Base-by-base conservation (phyloP, 805 yeast genomes). In the Candida hungchunana region DNA sequence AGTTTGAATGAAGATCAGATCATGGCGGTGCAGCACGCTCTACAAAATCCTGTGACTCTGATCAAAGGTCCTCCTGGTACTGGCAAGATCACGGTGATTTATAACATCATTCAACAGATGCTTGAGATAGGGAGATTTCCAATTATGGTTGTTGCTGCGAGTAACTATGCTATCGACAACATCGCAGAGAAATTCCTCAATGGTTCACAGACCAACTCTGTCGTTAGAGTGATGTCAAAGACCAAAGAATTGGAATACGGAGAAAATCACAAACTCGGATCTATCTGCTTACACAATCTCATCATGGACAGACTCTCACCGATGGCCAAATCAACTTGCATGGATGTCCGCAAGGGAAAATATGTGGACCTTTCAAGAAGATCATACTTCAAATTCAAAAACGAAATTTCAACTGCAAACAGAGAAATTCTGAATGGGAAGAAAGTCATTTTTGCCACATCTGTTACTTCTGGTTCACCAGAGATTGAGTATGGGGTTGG, bases 41-140 rank as follows among this genome's bases (percentile, higher is more conserved):
- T 50, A 31, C 48, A 50, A 30, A 50, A 50, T 27, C 45, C 55
- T 13, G 71, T 68, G 32, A 77, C 78, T 4, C 48, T 82, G 13
- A 66, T 82, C 14, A 89, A 81, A 56, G 93, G 93, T 3, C 93
- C 93, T 1, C 89, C 89, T 3, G 93, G 93, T 10, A 82, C 93
- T 0, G 93, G 93, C 38, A 82, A 82, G 54, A 82, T 90, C 0
- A 75, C 79, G 29, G 82, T 89, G 0, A 61, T 82, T 20, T 77
- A 79, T 30, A 89, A 82, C 51, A 63, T 80, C 20, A 61, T 76
- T 39, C 79, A 78, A 48, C 63, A 78, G 39, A 60, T 79, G 36
- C 71, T 67, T 28, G 73, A 73, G 32, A 63, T 75, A 44, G 65
- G 72, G 48, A 67, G 77, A 3, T 75, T 66, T 46, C 87, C 87